Base-by-base conservation (phyloP, 768 basidiomycete genomes). In the Russula lepida region DNA sequence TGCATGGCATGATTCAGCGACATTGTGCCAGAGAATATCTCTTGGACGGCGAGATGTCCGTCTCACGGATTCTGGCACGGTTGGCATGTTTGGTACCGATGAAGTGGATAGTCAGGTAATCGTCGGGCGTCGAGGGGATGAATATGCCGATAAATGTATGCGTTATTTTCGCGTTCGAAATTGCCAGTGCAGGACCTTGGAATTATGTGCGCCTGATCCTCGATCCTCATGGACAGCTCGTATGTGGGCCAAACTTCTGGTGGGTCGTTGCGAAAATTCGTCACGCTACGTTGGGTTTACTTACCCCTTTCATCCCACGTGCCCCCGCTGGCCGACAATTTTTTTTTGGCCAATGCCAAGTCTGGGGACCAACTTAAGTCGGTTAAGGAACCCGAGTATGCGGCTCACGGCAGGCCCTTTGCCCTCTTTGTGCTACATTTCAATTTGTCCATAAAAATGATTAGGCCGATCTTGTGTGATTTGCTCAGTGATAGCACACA, bases 21-120 rank as follows among this genome's bases (percentile, higher is more conserved):
- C 46, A 62, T 71, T 41, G 9, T 37, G 39, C 19, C 39, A 43
- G 41, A 41, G 41, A 41, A 61, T 70, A 51, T 64, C 2, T 60
- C 0, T 51, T 56, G 66, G 67, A n/a, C 68, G 5, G 35, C 15
- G 35, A 37, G 35, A 69, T 56, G 48, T 70, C 52, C 61, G 58
- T 25, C 60, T 73, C 44, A 37, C 67, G 9, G 69, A 69, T 70
- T 72, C n/a, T 50, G 69, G 69, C 11, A 58, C 68, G 44, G 62
- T 66, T 15, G 60, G 63, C 9, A 59, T 58, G 17, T 76, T 77
- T 60, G 15, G n/a, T 9, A 23, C 25, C 35, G 37, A 54, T 19
- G 25, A 54, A 4, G 25, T 37, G 52, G 21, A 12, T 35, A 39
- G 33, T 35, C 23, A 25, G 13, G 23, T 7, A 9, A 23, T 37